phyloP scores from a whole-genome alignment of 23 red algal species.

The Gracilaria vermiculophylla region DNA sequence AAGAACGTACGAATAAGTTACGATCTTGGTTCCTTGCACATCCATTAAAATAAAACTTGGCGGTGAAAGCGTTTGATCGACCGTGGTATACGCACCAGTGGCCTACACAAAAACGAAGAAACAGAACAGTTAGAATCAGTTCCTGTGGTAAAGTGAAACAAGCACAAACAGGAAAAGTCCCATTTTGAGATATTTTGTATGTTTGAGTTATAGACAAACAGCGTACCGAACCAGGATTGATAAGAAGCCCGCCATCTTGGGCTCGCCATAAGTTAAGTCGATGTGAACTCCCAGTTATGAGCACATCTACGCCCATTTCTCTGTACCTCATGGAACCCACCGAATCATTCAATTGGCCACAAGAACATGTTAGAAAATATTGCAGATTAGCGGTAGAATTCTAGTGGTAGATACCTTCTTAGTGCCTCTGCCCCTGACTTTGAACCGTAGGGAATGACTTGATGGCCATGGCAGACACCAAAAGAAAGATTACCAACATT shows the following conservation, averaged over 20 bases:
- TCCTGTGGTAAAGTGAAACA: background rate
- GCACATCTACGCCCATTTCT: slow-evolving; percentile 79
- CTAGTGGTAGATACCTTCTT: slow-evolving; percentile 9
- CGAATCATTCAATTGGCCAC: too few relatives aligned
- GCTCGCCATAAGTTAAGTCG: slow-evolving; percentile 33
- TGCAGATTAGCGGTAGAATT: background rate
- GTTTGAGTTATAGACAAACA: background rate
- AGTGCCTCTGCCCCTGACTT: slow-evolving; percentile 35
- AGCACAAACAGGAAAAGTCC: background rate
- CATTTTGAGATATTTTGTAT: background rate
- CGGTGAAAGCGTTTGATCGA: background rate
- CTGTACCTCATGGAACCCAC: background rate
- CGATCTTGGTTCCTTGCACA: slow-evolving; percentile 64
- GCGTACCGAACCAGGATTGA: slow-evolving; percentile 66
- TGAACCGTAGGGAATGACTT: slow-evolving; percentile 32
- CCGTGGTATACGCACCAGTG: slow-evolving; percentile 57
- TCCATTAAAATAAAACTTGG: slow-evolving; percentile 80
- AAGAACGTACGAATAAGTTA: slow-evolving; percentile 66
- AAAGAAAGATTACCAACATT: slow-evolving; percentile 64
- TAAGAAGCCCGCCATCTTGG: slow-evolving; percentile 56
- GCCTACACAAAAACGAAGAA: background rate
- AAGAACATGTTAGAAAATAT: background rate
- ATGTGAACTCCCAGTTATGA: slow-evolving; percentile 62
- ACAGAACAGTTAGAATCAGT: background rate
- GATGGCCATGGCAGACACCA: slow-evolving; percentile 69